Percentiles rank a stretch among this genome's conserved stretches.
Evolutionary conservation across 305 asterid species (phyloP).

Genomic region (Rubia peregrina): DNA sequence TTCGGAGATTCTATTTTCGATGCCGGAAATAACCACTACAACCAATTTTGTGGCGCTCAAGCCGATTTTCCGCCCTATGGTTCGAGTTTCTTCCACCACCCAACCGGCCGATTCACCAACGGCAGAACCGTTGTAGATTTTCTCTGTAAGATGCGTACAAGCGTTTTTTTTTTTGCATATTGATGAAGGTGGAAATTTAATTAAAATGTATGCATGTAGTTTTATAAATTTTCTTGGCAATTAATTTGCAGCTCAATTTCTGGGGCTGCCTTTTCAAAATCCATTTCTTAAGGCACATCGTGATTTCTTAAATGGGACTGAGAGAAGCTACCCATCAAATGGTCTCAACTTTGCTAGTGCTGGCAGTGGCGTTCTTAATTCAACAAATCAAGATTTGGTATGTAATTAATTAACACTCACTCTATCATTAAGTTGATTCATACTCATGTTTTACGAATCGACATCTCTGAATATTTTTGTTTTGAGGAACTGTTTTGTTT

Average conservation of each 20-base stretch:
- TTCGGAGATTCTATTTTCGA: conserved; percentile 79
- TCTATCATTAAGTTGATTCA: background rate
- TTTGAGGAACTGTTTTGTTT: too few relatives aligned
- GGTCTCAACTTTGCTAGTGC: conserved; percentile 86
- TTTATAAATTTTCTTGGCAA: background rate
- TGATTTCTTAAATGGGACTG: conserved; percentile 34
- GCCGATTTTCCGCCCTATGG: conserved; percentile 88
- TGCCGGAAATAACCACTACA: conserved; percentile 71
- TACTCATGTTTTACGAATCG: background rate
- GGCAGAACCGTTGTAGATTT: conserved; percentile 77
- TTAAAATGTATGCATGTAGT: background rate
- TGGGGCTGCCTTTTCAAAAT: conserved; percentile 57
- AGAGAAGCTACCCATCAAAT: conserved; percentile 41
- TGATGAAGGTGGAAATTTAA: background rate
- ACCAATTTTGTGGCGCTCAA: conserved; percentile 46
- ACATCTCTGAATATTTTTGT: too few relatives aligned
- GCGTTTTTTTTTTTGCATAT: background rate
- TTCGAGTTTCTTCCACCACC: conserved; percentile 57
- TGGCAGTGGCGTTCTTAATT: conserved; percentile 65
- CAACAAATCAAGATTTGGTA: conserved; percentile 55
- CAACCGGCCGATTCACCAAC: conserved; percentile 81
- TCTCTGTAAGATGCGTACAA: conserved; percentile 35
- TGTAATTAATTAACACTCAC: background rate
- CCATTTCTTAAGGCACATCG: conserved; percentile 45
- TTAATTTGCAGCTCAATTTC: conserved; percentile 41